Conservation (phyloP, 305 asterid species). For the Coffea humblotiana region DNA sequence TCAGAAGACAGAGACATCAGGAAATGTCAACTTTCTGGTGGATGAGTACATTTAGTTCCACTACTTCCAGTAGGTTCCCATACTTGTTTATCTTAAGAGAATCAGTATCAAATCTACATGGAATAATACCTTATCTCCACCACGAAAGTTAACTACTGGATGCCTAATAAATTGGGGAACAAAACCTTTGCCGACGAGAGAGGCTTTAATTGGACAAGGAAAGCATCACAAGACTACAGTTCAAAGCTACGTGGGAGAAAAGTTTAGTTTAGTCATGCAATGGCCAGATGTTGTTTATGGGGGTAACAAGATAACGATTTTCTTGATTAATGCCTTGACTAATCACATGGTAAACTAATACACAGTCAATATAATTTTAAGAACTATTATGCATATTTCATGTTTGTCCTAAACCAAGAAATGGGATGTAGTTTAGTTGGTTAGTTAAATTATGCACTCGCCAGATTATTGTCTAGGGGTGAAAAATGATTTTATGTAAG, state of each 20-base stretch:
- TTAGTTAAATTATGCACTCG: too few species aligned
- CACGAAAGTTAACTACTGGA: background rate
- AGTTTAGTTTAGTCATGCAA: background rate
- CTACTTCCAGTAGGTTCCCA: background rate
- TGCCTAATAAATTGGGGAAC: background rate
- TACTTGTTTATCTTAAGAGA: background rate
- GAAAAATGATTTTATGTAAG: too few species aligned
- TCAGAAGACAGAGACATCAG: background rate
- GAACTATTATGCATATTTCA: too few species aligned
- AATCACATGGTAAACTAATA: background rate
- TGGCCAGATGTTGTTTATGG: background rate
- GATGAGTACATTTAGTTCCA: background rate
- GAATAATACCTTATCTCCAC: constrained; percentile 18
- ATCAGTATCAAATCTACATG: constrained; percentile 5
- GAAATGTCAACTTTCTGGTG: background rate
- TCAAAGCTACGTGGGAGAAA: background rate
- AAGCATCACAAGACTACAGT: background rate
- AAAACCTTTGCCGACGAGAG: background rate
- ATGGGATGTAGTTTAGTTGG: too few species aligned
- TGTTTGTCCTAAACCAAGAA: too few species aligned
- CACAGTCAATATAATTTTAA: background rate
- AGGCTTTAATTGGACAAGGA: background rate
- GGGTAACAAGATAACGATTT: background rate
- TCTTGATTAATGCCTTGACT: background rate
- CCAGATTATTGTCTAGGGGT: too few species aligned